Base-by-base conservation (phyloP, 768 basidiomycete genomes). In the Suillus placidus region DNA sequence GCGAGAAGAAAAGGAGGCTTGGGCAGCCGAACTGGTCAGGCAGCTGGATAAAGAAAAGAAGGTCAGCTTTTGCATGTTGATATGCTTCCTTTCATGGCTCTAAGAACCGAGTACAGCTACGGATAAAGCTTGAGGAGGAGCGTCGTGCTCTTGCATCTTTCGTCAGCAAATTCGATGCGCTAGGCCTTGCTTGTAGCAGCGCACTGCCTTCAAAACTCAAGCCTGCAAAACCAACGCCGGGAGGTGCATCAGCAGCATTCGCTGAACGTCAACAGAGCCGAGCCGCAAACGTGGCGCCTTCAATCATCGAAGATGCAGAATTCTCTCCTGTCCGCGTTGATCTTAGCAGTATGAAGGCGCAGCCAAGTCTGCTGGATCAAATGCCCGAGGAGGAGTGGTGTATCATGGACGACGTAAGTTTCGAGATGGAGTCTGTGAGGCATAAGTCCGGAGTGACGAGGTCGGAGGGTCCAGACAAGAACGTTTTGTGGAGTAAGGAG, bases 41-140 rank as follows among this genome's bases (percentile, higher is more conserved):
- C 87, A 90, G 70, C 78, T 94, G 42, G 93, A 94, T 70, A 91
- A 87, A 74, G 93, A 94, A 81, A 90, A 88, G 76, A 88, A 85
- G 82, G 84, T 87, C 58, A 18, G 83, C 69, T 68, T 23, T 54
- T 42, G 64, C 49, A 26, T 26, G 8, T 37, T 32, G 5, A 7
- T 3, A 16, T 43, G 6, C 40, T 7, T 32, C 32, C 58, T 32
- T 51, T 32, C 18, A 43, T 60, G 18, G 26, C 42, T 12, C 58
- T 60, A 8, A 47, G 66, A 49, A 38, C 3, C 30, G 14, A 23
- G 37, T 16, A 13, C 67, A 90, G 89, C 71, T 80, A 65, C 80
- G 91, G 60, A 73, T 79, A 40, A 88, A 88, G 69, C 76, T 94
- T 60, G 92, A 94, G 73, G 89, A 89, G 52, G 92, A 94, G 77